These are phyloP conservation scores for Rhodofomes roseus DNA, from an alignment of 1,284 basidiomycete genomes.

Conservation along the genomic window DNA sequence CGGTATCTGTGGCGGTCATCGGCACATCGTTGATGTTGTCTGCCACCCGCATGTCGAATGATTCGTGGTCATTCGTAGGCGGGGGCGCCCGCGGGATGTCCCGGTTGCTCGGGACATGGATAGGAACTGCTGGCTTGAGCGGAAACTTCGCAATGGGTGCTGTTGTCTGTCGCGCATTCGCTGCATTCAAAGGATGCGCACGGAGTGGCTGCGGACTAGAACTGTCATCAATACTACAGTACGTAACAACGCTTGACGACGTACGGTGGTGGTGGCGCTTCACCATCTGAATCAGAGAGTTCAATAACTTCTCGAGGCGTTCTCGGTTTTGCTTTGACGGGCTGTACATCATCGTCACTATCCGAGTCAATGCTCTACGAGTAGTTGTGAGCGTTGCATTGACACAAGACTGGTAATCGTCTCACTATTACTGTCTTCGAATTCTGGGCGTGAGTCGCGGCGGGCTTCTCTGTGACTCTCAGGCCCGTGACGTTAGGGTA, in stretches of 20 bases:
- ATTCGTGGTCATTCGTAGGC: conserved; percentile 18
- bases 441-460: neutral
- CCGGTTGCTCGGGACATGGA: conserved; percentile 18
- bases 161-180: neutral
- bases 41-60: conserved; percentile 30
- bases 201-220: conserved; percentile 12
- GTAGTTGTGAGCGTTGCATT: neutral
- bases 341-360: neutral
- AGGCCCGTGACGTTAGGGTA: neutral
- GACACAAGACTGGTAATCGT: neutral
- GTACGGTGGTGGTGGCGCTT: conserved; percentile 11
- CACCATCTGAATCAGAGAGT: conserved; percentile 26
- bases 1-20: conserved; percentile 47
- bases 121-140: conserved; percentile 4
- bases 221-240: neutral
- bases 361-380: neutral
- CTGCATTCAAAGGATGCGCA: conserved; percentile 9
- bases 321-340: neutral
- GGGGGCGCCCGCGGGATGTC: conserved; percentile 7
- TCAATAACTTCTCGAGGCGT: conserved; percentile 11
- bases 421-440: neutral
- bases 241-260: neutral
- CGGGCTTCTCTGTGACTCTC: neutral
- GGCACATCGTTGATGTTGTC: conserved; percentile 33
- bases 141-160: neutral